Evolutionary conservation across 768 basidiomycete species (phyloP), one percentile per base, ranked within the genome.

Genomic region (Tephrocybe sp.): DNA sequence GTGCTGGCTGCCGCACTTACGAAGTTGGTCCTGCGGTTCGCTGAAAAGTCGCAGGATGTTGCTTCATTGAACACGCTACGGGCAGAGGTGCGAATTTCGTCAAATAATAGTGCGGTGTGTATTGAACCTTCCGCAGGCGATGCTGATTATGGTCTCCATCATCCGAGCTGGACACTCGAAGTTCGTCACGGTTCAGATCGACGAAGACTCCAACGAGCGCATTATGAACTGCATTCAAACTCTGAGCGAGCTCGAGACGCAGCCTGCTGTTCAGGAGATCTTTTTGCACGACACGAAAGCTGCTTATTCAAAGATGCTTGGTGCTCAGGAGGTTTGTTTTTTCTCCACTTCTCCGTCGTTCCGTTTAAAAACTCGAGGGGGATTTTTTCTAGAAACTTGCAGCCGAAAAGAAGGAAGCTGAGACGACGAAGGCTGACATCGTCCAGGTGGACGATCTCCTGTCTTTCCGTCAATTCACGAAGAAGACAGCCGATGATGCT

Each of bases 111-210:
- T 28, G 3, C 9, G 18, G 46, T 55, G 26, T 49, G 26, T 21
- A 6, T 19, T 43, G 18, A 40, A 13, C 26, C 0, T 42, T 37
- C 5, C 34, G 13, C 59, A 91, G 88, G 85, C 91, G 5, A 98
- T 99, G 91, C 78, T 99, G 46, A 92, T 98, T 65, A 98, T 99
- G 97, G 87, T 94, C 1, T 97, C 94, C 8, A 78, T 94, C 64
- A 90, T 98, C 63, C 92, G 97, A 40, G 92, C 98, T 47, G 97
- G 97, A 30, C 96, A 98, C 70, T 95, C 93, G 46, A 96, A 95
- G 64, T 95, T 96, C 58, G 89, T 88, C 36, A 84, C 90, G 0
- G 87, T 86, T 1, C 89, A 91, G n/a, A 99, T 99, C 56, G 97
- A 99, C 72, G 97, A 99, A 65, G 97, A 99, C 66, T 95, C 93